Evolutionary conservation across 352 stramenopile genomes (phyloP).

Genomic region (Phytopythium oedochilum): DNA sequence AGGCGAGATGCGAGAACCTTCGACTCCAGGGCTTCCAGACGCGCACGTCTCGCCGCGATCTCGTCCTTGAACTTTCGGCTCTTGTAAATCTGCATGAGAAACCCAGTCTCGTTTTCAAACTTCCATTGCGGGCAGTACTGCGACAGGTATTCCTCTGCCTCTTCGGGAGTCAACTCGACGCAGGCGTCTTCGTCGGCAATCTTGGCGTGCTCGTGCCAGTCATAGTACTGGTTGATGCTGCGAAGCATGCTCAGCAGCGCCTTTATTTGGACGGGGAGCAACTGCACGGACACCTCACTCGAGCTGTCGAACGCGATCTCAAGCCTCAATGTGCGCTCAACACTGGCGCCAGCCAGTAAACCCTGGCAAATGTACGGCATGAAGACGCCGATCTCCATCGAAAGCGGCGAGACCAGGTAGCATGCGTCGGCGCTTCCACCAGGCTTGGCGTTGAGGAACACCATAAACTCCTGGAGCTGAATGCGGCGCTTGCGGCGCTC

Average conservation of each 20-base stretch:
- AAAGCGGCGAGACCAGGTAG: conserved; percentile 45
- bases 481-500: conserved; percentile 40
- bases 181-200: conserved; percentile 61
- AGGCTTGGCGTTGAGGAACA: conserved; percentile 56
- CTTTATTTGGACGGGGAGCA: conserved; percentile 58
- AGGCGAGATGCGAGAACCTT: conserved; percentile 55
- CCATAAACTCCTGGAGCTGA: conserved; percentile 53
- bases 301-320: conserved; percentile 38
- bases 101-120: conserved; percentile 43
- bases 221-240: conserved; percentile 55
- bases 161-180: conserved; percentile 36
- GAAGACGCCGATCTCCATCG: conserved; percentile 47
- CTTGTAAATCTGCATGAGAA: conserved; percentile 31
- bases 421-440: conserved; percentile 26
- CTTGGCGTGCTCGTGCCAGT: conserved; percentile 56
- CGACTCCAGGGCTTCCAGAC: conserved; percentile 47
- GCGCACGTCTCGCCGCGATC: conserved; percentile 27
- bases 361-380: conserved; percentile 69
- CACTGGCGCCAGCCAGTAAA: conserved; percentile 43
- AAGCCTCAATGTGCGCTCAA: conserved; percentile 40
- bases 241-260: conserved; percentile 55
- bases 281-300: conserved; percentile 33
- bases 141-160: conserved; percentile 55
- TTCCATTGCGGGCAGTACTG: conserved; percentile 55
- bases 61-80: conserved; percentile 38